phyloP scores from a whole-genome alignment of 352 stramenopile species.

The Lagenidium sp. region DNA sequence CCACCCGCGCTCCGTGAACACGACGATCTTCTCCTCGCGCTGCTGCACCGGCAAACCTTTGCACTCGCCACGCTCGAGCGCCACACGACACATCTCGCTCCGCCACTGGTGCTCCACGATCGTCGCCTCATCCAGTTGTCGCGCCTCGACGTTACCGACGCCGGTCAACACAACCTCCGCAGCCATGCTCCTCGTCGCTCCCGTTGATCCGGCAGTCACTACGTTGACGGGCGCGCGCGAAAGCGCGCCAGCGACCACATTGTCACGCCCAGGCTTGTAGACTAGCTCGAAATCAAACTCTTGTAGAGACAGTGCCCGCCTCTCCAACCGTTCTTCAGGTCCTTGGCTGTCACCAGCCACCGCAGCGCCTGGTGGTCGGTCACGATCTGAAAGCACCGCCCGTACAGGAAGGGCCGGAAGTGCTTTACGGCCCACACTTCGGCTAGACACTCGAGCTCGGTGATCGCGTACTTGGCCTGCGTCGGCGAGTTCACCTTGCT shows the following conservation, averaged over 20 bases:
- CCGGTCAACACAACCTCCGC: background rate
- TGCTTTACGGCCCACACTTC: constrained; percentile 15
- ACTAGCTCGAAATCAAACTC: background rate
- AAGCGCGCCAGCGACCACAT: background rate
- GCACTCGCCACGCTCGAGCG: background rate
- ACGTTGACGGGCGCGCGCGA: background rate
- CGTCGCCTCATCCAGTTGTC: background rate
- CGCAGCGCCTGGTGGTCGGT: constrained; percentile 16
- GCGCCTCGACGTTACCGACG: background rate
- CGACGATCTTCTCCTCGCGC: background rate
- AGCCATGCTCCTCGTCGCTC: background rate
- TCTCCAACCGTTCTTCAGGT: constrained; percentile 1
- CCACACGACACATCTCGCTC: background rate
- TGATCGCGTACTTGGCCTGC: constrained; percentile 14
- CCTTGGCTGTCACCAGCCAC: constrained; percentile 12
- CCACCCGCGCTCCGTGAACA: background rate
- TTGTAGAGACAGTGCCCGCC: background rate
- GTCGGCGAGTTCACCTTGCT: constrained; percentile 11
- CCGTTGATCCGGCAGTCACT: background rate
- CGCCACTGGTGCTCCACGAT: background rate
- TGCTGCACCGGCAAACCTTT: background rate
- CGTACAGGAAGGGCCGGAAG: constrained; percentile 15
- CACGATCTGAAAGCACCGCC: constrained; percentile 6
- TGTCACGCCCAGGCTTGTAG: background rate
- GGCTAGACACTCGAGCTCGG: constrained; percentile 16